Evolutionary conservation across 2,329 filamentous ascomycete genomes (phyloP).

Genomic region (Alternaria metachromatica): DNA sequence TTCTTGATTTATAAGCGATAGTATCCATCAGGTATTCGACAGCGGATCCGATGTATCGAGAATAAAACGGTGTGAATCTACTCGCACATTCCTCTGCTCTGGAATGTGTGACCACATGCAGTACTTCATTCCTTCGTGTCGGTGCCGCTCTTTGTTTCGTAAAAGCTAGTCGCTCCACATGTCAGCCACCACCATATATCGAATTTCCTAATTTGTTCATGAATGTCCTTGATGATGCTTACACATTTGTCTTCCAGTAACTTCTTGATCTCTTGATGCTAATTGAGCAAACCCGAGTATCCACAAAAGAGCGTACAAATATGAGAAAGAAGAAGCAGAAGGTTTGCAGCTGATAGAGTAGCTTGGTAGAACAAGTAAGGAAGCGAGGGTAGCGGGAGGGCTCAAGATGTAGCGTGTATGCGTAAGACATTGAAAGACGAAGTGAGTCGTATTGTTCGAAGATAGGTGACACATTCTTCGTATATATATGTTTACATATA

Average conservation of each 20-base stretch:
- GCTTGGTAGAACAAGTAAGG: rapidly evolving
- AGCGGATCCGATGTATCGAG: background rate
- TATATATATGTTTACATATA: background rate
- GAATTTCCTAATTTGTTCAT: background rate
- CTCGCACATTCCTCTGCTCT: background rate
- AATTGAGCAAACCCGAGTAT: background rate
- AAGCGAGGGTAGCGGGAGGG: rapidly evolving
- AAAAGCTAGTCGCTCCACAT: background rate
- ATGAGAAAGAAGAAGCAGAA: background rate
- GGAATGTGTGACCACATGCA: background rate
- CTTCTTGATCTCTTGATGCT: background rate
- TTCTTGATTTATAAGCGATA: background rate
- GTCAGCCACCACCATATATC: background rate
- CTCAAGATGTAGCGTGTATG: background rate
- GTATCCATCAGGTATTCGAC: background rate
- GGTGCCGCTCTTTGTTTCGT: background rate
- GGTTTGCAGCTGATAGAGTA: background rate
- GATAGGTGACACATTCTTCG: background rate
- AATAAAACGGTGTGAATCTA: background rate
- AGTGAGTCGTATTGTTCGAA: too few relatives aligned
- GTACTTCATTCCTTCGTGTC: background rate
- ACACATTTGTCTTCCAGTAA: background rate
- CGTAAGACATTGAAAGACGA: too few relatives aligned
- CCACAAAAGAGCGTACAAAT: background rate
- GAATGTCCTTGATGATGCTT: background rate